These are phyloP conservation scores for Boletus insuetus DNA, from an alignment of 768 basidiomycete genomes.

Conservation along the genomic window DNA sequence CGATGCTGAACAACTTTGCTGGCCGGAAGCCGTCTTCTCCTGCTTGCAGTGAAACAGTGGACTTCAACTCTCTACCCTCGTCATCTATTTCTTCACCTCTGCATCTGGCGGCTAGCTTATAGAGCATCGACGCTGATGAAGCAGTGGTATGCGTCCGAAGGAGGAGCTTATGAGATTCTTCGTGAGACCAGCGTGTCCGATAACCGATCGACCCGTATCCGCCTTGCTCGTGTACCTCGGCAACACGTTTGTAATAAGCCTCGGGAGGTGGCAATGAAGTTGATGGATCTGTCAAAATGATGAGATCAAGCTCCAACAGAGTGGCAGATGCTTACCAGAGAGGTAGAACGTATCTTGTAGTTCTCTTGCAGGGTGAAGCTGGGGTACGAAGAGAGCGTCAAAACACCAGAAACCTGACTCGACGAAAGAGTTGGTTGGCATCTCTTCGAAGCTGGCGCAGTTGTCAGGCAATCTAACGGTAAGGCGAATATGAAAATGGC, in stretches of 20 bases:
- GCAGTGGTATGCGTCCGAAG: conserved; percentile 97
- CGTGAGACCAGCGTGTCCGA: conserved; percentile 91
- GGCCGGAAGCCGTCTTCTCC: conserved; percentile 78
- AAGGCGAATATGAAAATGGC: conserved; percentile 18
- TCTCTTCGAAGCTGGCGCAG: conserved; percentile 83
- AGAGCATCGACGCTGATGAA: conserved; percentile 90
- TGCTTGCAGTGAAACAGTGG: conserved; percentile 6
- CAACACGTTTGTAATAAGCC: conserved; percentile 84
- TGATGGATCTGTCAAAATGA: conserved; percentile 63
- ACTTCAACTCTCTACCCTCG: conserved; percentile 20
- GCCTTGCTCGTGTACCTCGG: conserved; percentile 80
- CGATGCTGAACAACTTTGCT: conserved; percentile 94
- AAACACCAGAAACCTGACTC: conserved; percentile 99
- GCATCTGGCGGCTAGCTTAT: conserved; percentile 84
- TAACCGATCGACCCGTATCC: conserved; percentile 95
- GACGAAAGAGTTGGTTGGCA: conserved; percentile 95
- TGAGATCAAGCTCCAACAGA: background rate
- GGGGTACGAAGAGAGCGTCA: conserved; percentile 96
- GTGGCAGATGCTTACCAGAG: conserved; percentile 54
- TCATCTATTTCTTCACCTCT: conserved; percentile 54
- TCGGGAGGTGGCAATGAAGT: conserved; percentile 69
- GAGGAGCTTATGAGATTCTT: conserved; percentile 88
- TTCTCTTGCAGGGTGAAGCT: conserved; percentile 98
- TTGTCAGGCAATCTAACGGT: background rate
- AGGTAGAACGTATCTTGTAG: conserved; percentile 98